Evolutionary conservation across 129 eudicot species (phyloP).

Genomic region (Helichrysum umbraculigerum): DNA sequence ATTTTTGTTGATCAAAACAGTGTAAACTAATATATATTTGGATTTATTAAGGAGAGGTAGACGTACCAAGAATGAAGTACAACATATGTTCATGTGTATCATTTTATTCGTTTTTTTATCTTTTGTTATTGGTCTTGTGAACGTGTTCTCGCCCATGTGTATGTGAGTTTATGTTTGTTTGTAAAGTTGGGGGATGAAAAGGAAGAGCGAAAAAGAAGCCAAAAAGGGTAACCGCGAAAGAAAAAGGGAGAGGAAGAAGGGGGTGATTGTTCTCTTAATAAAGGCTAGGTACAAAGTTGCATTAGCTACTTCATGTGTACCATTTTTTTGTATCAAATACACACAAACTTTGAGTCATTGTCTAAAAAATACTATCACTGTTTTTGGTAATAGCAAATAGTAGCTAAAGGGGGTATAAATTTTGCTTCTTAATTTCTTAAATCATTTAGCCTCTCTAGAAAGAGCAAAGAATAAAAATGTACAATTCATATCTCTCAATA

Average conservation of each 20-base stretch:
- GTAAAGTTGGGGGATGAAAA: not conserved
- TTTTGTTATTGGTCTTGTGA: not conserved
- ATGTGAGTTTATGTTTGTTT: not conserved
- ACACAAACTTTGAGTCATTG: not conserved
- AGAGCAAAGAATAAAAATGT: not conserved
- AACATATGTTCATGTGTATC: not conserved
- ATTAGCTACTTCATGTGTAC: not conserved
- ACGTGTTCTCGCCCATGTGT: not conserved
- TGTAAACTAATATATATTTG: too few relatives aligned
- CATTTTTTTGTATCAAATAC: not conserved
- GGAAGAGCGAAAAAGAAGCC: not conserved
- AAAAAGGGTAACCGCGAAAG: not conserved
- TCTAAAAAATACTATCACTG: not conserved
- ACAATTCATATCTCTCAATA: not conserved
- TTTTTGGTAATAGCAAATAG: not conserved
- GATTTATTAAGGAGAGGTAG: too few relatives aligned
- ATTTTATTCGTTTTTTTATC: too few relatives aligned
- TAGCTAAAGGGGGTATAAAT: not conserved
- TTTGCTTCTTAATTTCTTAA: not conserved
- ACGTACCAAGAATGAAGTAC: too few relatives aligned
- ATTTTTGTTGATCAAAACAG: too few relatives aligned
- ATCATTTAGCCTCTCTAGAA: not conserved
- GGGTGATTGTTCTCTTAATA: not conserved
- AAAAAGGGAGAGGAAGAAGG: not conserved
- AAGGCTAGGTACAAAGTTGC: not conserved